These are phyloP conservation scores for Mycena sp. DNA, from an alignment of 1,284 basidiomycete species.

Conservation along the genomic window DNA sequence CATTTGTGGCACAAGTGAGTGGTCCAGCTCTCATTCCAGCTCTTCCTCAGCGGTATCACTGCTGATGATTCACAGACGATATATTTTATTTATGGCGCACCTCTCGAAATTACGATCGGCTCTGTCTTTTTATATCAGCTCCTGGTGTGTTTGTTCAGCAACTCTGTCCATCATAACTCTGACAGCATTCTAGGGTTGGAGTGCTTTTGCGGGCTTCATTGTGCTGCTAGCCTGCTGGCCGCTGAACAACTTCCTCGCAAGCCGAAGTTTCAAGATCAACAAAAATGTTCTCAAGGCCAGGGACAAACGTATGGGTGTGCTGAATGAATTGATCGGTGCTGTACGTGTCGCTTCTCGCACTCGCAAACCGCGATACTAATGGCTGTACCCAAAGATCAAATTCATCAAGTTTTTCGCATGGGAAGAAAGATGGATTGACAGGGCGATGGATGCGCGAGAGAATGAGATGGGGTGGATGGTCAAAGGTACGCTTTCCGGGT, in stretches of 20 bases:
- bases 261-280: constrained; percentile 72
- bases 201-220: constrained; percentile 83
- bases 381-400: constrained; percentile 57
- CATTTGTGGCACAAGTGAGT: constrained; percentile 50
- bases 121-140: constrained; percentile 80
- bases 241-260: constrained; percentile 72
- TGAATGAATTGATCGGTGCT: constrained; percentile 86
- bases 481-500: constrained; percentile 55
- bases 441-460: constrained; percentile 64
- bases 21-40: constrained; percentile 32
- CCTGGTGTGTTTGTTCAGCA: background rate
- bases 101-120: constrained; percentile 85
- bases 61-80: too few relatives aligned
- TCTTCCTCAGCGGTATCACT: too few relatives aligned
- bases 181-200: constrained; percentile 5
- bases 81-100: constrained; percentile 51
- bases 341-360: constrained; percentile 40
- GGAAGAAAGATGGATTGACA: constrained; percentile 80
- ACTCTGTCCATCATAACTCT: background rate
- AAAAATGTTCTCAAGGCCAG: constrained; percentile 76
- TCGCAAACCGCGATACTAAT: constrained; percentile 30
- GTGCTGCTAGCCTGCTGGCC: constrained; percentile 80
- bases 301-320: constrained; percentile 85
- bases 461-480: constrained; percentile 76
- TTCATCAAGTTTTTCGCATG: constrained; percentile 91